phyloP scores from a whole-genome alignment of 2,329 filamentous ascomycete species.

The Hypoxylon sp. region DNA sequence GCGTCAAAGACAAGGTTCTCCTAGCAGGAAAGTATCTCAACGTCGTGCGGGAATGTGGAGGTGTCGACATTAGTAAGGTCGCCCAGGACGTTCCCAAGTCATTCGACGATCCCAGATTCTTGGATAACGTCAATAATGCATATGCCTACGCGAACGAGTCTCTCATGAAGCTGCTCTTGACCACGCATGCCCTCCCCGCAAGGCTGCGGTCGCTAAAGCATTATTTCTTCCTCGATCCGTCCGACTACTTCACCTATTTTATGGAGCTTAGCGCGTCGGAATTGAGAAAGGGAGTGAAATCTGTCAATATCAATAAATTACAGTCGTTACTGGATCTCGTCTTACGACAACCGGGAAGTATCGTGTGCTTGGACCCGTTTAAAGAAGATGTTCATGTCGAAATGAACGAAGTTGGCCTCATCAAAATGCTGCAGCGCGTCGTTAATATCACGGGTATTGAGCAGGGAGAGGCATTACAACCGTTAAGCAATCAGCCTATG shows the following conservation, averaged over 20 bases:
- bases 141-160: slow-evolving; percentile 97
- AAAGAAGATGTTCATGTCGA: slow-evolving; percentile 98
- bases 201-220: slow-evolving; percentile 93
- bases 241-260: slow-evolving; percentile 98
- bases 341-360: slow-evolving; percentile 93
- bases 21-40: slow-evolving; percentile 98
- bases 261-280: slow-evolving; percentile 92
- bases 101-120: slow-evolving; percentile 90
- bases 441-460: slow-evolving; percentile 97
- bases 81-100: slow-evolving; percentile 89
- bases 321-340: slow-evolving; percentile 97
- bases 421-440: slow-evolving; percentile 93
- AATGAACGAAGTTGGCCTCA: slow-evolving; percentile 95
- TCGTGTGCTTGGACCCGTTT: slow-evolving; percentile 94
- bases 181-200: slow-evolving; percentile 89
- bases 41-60: slow-evolving; percentile 95
- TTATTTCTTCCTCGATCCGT: slow-evolving; percentile 98
- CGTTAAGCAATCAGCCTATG: slow-evolving; percentile 74
- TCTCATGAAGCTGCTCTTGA: slow-evolving; percentile 88
- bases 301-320: slow-evolving; percentile 91
- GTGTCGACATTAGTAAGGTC: slow-evolving; percentile 91
- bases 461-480: slow-evolving; percentile 84
- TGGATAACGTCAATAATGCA: slow-evolving; percentile 95
- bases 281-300: slow-evolving; percentile 87
- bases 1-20: slow-evolving; percentile 92